Percentiles rank a stretch among this genome's conserved stretches.
Conservation (phyloP, 257 asterid species). For the Avicennia marina region DNA sequence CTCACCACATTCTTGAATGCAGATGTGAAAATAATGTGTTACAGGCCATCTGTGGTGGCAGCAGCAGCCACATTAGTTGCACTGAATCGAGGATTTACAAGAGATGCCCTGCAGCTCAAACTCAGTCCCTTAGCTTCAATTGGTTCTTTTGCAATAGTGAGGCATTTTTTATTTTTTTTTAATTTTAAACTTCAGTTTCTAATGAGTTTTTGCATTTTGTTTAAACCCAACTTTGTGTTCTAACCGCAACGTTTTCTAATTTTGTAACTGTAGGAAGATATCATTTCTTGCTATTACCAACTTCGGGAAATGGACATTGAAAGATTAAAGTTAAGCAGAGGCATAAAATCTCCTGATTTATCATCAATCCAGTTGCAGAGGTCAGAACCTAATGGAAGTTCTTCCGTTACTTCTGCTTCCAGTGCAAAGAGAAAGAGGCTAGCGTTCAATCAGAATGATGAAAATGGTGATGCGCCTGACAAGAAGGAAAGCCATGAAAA, state of each 20-base stretch:
- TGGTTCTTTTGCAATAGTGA: constrained; percentile 35
- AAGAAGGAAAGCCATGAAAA: constrained; percentile 13
- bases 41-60: constrained; percentile 32
- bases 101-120: constrained; percentile 31
- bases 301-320: constrained; percentile 25
- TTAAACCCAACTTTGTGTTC: background rate
- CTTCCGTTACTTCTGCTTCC: constrained; percentile 21
- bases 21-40: constrained; percentile 40
- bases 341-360: constrained; percentile 31
- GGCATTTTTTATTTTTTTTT: constrained; percentile 5
- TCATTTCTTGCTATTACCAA: constrained; percentile 33
- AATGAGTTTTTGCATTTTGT: background rate
- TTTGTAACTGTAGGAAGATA: constrained; percentile 35
- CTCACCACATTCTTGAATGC: constrained; percentile 38
- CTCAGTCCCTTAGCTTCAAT: constrained; percentile 24
- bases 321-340: constrained; percentile 14
- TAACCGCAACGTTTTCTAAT: background rate
- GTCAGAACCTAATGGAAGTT: constrained; percentile 21
- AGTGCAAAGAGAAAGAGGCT: constrained; percentile 51
- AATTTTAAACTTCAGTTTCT: background rate
- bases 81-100: constrained; percentile 33
- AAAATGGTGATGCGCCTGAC: constrained; percentile 14
- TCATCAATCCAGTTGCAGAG: constrained; percentile 34
- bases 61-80: constrained; percentile 64
- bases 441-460: constrained; percentile 30